Conservation (phyloP, 2,329 filamentous ascomycete genomes). For the Trichoderma endophyticum region DNA sequence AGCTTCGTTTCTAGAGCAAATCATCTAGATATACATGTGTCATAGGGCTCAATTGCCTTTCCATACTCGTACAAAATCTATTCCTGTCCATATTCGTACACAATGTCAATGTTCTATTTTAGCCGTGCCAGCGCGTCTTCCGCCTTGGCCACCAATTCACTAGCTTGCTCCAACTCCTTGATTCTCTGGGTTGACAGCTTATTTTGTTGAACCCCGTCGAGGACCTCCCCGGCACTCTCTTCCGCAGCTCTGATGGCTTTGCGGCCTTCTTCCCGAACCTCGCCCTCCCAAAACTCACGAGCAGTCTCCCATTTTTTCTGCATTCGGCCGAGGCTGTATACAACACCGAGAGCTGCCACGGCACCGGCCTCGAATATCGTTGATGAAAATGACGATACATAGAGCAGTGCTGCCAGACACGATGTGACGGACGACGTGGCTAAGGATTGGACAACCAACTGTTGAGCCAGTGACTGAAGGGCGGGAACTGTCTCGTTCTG, state of each 20-base stretch:
- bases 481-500: slow-evolving; percentile 65
- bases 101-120: slow-evolving; percentile 34
- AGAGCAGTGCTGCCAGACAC: slow-evolving; percentile 54
- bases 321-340: slow-evolving; percentile 57
- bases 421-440: slow-evolving; percentile 65
- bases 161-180: slow-evolving; percentile 39
- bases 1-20: slow-evolving; percentile 20
- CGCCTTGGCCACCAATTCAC: slow-evolving; percentile 47
- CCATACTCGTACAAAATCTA: slow-evolving; percentile 9
- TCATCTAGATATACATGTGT: slow-evolving; percentile 14
- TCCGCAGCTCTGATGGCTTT: slow-evolving; percentile 59
- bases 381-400: slow-evolving; percentile 52
- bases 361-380: slow-evolving; percentile 60
- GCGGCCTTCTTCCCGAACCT: slow-evolving; percentile 64
- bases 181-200: slow-evolving; percentile 27
- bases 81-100: slow-evolving; percentile 25
- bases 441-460: slow-evolving; percentile 70
- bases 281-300: slow-evolving; percentile 60
- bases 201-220: slow-evolving; percentile 35
- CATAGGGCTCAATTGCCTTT: not conserved
- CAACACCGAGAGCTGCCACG: slow-evolving; percentile 58
- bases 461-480: slow-evolving; percentile 69
- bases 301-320: slow-evolving; percentile 62
- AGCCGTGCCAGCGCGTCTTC: slow-evolving; percentile 47
- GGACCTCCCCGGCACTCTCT: slow-evolving; percentile 46